A percentile compares a stretch with the other conserved stretches of the same genome.
Evolutionary conservation across 2,329 filamentous ascomycete species (phyloP).

Genomic region (Pseudogymnoascus sp.): DNA sequence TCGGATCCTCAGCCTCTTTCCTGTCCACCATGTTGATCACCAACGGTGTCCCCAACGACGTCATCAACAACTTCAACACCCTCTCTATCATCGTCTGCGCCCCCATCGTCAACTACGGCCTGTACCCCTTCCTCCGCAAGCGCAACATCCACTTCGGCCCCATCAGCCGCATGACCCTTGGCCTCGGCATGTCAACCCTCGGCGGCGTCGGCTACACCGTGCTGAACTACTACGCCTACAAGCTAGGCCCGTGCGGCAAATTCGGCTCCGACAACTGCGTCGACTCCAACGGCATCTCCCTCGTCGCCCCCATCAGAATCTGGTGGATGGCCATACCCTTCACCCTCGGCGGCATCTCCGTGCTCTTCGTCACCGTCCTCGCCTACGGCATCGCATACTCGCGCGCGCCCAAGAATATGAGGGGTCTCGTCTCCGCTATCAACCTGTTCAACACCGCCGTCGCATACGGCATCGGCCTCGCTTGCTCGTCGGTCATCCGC

Average conservation of each 20-base stretch:
- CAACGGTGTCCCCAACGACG: conserved; percentile 68
- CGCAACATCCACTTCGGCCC: conserved; percentile 60
- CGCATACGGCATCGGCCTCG: conserved; percentile 40
- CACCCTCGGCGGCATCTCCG: conserved; percentile 43
- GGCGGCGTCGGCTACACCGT: conserved; percentile 51
- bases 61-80: conserved; percentile 69
- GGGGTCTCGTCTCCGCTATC: conserved; percentile 42
- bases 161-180: conserved; percentile 65
- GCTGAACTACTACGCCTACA: conserved; percentile 57
- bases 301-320: conserved; percentile 37
- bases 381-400: conserved; percentile 47
- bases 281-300: conserved; percentile 18
- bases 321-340: conserved; percentile 52
- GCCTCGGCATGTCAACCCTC: conserved; percentile 57
- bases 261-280: conserved; percentile 26
- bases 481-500: conserved; percentile 38
- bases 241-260: conserved; percentile 50
- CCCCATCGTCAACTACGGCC: conserved; percentile 56
- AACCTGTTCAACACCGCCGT: conserved; percentile 42
- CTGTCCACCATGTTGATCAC: conserved; percentile 56
- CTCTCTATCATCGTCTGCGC: conserved; percentile 69
- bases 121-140: conserved; percentile 63
- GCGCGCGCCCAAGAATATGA: conserved; percentile 44
- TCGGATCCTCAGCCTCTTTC: conserved; percentile 43
- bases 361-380: conserved; percentile 46